Conservation (phyloP, 179 eudicot species). For the Silene coronaria region DNA sequence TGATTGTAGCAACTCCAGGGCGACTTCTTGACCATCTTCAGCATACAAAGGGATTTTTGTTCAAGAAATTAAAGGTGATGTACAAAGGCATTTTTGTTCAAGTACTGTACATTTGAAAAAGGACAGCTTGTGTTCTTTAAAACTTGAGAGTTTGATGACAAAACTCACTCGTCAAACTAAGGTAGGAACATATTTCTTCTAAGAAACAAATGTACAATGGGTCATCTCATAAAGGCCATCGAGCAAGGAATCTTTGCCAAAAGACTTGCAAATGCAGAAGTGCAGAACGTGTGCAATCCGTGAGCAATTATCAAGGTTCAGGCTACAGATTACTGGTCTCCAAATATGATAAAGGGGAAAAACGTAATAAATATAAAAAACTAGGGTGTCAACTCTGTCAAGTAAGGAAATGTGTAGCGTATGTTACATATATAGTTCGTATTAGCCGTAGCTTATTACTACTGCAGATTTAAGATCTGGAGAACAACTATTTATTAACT, state of each 20-base stretch:
- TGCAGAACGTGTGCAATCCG: background rate
- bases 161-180: background rate
- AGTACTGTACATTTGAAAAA: constrained; percentile 23
- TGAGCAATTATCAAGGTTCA: background rate
- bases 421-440: background rate
- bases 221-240: background rate
- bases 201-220: background rate
- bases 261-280: background rate
- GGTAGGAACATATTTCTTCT: background rate
- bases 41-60: constrained; percentile 70
- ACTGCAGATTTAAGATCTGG: background rate
- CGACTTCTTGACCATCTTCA: constrained; percentile 90
- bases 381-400: background rate
- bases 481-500: background rate
- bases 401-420: background rate
- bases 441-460: background rate
- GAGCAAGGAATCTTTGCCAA: background rate
- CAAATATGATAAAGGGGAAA: background rate
- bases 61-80: constrained; percentile 62
- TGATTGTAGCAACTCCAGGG: constrained; percentile 86
- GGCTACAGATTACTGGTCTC: background rate
- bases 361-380: background rate
- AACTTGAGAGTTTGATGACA: background rate
- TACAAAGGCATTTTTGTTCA: constrained; percentile 54
- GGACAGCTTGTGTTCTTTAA: background rate